Conservation (phyloP, 1,284 basidiomycete species). For the Macrocystidia cucumis region DNA sequence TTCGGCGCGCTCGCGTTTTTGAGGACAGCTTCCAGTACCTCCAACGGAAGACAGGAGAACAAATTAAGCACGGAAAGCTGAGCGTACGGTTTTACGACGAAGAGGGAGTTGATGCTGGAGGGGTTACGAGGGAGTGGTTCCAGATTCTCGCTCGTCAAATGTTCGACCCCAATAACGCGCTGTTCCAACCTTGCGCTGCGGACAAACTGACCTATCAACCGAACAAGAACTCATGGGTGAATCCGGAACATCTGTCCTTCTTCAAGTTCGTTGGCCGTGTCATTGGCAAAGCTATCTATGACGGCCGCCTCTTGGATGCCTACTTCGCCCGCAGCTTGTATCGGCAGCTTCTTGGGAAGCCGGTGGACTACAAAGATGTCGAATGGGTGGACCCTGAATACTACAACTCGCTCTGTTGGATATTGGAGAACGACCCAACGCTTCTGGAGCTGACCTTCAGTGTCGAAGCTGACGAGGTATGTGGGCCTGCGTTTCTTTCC, state of each 20-base stretch:
- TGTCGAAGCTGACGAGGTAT: slow-evolving; percentile 85
- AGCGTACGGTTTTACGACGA: slow-evolving; percentile 97
- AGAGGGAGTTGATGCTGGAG: slow-evolving; percentile 97
- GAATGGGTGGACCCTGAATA: slow-evolving; percentile 98
- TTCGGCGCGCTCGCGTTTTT: slow-evolving; percentile 91
- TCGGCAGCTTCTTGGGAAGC: slow-evolving; percentile 86
- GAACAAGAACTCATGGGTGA: slow-evolving; percentile 91
- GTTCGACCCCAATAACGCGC: slow-evolving; percentile 98
- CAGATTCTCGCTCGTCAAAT: slow-evolving; percentile 96
- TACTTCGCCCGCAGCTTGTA: slow-evolving; percentile 97
- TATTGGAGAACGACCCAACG: slow-evolving; percentile 86
- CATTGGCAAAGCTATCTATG: slow-evolving; percentile 95
- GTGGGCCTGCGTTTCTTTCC: too few species aligned
- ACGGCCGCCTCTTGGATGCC: slow-evolving; percentile 92
- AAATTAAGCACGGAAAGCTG: slow-evolving; percentile 97
- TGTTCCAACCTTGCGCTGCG: slow-evolving; percentile 96
- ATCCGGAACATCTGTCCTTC: slow-evolving; percentile 93
- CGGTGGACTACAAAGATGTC: slow-evolving; percentile 89
- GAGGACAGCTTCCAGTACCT: slow-evolving; percentile 96
- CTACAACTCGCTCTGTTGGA: slow-evolving; percentile 90
- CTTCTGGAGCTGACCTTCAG: slow-evolving; percentile 83
- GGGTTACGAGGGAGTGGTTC: slow-evolving; percentile 98
- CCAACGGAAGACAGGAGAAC: slow-evolving; percentile 86
- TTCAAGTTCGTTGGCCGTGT: slow-evolving; percentile 99
- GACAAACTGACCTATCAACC: slow-evolving; percentile 95